Base-by-base conservation (phyloP, 768 basidiomycete genomes). In the Macrolepiota fuliginosa region DNA sequence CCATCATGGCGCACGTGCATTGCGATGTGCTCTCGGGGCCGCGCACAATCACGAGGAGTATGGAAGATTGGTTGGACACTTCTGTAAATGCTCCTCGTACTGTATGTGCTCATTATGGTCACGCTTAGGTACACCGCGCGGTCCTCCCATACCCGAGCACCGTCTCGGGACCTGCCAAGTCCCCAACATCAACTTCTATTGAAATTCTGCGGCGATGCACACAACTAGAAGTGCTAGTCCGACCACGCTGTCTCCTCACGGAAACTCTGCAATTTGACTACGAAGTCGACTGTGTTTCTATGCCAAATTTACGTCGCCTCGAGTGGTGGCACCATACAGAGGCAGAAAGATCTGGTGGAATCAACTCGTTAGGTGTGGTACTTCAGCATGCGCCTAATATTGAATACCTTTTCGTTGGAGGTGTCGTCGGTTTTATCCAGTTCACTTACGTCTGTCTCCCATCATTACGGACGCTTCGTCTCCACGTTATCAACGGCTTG, bases 321-420 rank as follows among this genome's bases (percentile, higher is more conserved):
- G 87, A 89, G 53, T 90, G 87, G 87, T 89, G 86, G 85, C 81
- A 88, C 66, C 70, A 83, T 64, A 74, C 69, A 29, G 79, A 79
- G 39, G 87, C 88, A 22, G 81, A 84, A 40, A 79, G 83, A 49
- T 78, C 84, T 17, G 87, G 87, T 1, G 88, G 88, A 5, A 84
- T 89, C 62, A 89, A 90, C 70, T 85, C 82, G 6, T 73, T 90
- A 45, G 67, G 69, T 2, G 72, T 79, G 55, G 83, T 87, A 62
- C 78, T 90, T 25, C 73, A 69, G 9, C 73, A 71, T 50, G 70
- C 86, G 3, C 86, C 88, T 6, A 83, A 82, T 61, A 67, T 90
- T 52, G 76, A 79, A 53, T 88, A 83, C 66, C 82, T 90, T 55
- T 76, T 83, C 62, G 70, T 89, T 22, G 83, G 82, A 24, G 86